Evolutionary conservation across 2,329 filamentous ascomycete species (phyloP).

Genomic region (Epichloe typhina): DNA sequence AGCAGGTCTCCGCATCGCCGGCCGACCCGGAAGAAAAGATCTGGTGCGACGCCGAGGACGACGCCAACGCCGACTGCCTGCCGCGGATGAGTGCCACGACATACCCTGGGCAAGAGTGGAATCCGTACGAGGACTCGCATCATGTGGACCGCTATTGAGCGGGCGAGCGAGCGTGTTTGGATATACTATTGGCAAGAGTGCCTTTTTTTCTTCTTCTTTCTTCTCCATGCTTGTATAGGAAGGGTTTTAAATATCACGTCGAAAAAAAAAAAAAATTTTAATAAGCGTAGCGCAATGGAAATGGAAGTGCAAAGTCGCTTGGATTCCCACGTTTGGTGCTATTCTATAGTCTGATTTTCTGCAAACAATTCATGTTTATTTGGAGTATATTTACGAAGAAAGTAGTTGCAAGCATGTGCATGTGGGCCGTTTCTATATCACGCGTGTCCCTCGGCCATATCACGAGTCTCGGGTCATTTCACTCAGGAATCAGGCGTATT

Average conservation of each 20-base stretch:
- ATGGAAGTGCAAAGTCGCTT: too few species aligned
- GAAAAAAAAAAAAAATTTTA: too few species aligned
- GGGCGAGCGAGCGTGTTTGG: too few species aligned
- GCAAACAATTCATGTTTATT: background rate
- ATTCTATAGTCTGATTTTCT: too few species aligned
- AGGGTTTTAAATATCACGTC: too few species aligned
- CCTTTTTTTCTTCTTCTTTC: constrained; percentile 33
- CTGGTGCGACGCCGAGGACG: too few species aligned
- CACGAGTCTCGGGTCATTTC: background rate
- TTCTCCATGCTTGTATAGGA: constrained; percentile 26
- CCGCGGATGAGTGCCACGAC: constrained; percentile 52
- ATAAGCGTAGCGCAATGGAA: too few species aligned
- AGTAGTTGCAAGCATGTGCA: too few species aligned
- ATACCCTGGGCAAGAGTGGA: constrained; percentile 62
- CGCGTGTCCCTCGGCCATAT: background rate
- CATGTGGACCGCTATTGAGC: constrained; percentile 14
- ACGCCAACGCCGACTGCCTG: constrained; percentile 12
- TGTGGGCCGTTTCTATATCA: too few species aligned
- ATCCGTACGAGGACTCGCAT: constrained; percentile 33
- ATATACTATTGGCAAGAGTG: constrained; percentile 20
- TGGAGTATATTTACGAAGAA: background rate
- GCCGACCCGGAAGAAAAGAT: constrained; percentile 8
- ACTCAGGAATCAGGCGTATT: background rate
- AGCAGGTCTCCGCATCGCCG: constrained; percentile 3
- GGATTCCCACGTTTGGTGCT: too few species aligned